Percentiles rank a stretch among this genome's conserved stretches.
Conservation (phyloP, 352 stramenopile species). For the Phytophthora chlamydospora region DNA sequence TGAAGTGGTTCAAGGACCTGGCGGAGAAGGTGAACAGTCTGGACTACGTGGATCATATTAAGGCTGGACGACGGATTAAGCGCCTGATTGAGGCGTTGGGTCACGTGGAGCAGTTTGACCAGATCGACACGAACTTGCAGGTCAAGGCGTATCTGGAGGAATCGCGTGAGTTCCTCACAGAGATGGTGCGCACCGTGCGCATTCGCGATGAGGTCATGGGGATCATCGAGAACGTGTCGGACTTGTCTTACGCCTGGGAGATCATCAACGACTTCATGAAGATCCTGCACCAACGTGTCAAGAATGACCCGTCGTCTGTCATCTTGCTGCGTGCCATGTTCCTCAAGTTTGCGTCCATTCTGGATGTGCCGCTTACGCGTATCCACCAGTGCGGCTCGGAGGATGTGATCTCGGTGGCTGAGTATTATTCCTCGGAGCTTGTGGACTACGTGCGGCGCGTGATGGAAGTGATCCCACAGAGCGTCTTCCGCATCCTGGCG, state of each 20-base stretch:
- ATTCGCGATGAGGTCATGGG: conserved; percentile 93
- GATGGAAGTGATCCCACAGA: conserved; percentile 95
- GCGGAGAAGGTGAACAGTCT: conserved; percentile 91
- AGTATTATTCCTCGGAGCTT: conserved; percentile 95
- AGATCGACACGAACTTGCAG: conserved; percentile 95
- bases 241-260: conserved; percentile 95
- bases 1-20: conserved; percentile 93
- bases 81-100: conserved; percentile 92
- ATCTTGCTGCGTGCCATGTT: conserved; percentile 94
- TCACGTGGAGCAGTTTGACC: conserved; percentile 96
- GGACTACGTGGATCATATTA: conserved; percentile 92
- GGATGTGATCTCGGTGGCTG: conserved; percentile 92
- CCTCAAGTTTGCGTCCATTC: conserved; percentile 94
- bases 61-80: conserved; percentile 94
- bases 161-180: conserved; percentile 91
- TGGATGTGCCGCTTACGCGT: conserved; percentile 93
- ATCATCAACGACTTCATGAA: conserved; percentile 95
- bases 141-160: conserved; percentile 95
- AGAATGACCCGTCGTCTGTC: conserved; percentile 93
- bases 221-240: conserved; percentile 93
- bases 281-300: conserved; percentile 93
- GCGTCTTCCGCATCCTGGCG: conserved; percentile 93
- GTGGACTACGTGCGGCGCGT: conserved; percentile 95
- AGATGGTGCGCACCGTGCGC: conserved; percentile 95
- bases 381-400: conserved; percentile 93